Base-by-base conservation (phyloP, 2,329 filamentous ascomycete genomes). In the Cladosporium sp. region DNA sequence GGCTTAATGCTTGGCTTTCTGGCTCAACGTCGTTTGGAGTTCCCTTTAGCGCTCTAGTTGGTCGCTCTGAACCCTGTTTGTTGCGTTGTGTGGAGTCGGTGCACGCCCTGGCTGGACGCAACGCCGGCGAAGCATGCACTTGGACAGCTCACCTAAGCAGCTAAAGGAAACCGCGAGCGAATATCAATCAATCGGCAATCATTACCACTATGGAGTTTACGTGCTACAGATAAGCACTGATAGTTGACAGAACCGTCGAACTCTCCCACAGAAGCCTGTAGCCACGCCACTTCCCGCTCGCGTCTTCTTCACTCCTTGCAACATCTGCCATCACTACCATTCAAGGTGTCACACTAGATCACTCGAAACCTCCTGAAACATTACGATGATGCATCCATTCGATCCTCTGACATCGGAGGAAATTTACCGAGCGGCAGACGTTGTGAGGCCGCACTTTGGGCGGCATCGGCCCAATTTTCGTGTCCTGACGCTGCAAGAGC, bases 391-490 rank as follows among this genome's bases (percentile, higher is more conserved):
- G 37, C 51, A 53, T 48, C 51, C 51, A 11, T 53, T 53, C 44
- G 51, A 53, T n/a, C 50, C 51, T 10, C 43, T 53, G 9, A 35
- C 19, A 31, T 35, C 72, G 54, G 46, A 73, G 41, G 70, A 78
- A 60, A 48, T 72, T 73, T 52, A 59, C 72, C n/a, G 60, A 82
- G 4, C 68, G 75, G 52, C 48, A 10, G 16, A 32, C 13, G 43
- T 43, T 31, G 61, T 83, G 85, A 67, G 77, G 83, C 1, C 65
- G 87, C 44, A 82, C 78, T 59, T 76, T 84, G 52, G 80, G 79
- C 57, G 84, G n/a, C 48, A 43, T 87, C 65, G 83, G 86, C 77
- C 79, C 13, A 50, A 50, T 46, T 58, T 66, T 28, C 56, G 64
- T 9, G 60, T 62, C 22, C 64, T 66, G 52, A 63, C 59, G 18